These are phyloP conservation scores for Leccinum obscurum DNA, from an alignment of 768 basidiomycete species.

Conservation along the genomic window DNA sequence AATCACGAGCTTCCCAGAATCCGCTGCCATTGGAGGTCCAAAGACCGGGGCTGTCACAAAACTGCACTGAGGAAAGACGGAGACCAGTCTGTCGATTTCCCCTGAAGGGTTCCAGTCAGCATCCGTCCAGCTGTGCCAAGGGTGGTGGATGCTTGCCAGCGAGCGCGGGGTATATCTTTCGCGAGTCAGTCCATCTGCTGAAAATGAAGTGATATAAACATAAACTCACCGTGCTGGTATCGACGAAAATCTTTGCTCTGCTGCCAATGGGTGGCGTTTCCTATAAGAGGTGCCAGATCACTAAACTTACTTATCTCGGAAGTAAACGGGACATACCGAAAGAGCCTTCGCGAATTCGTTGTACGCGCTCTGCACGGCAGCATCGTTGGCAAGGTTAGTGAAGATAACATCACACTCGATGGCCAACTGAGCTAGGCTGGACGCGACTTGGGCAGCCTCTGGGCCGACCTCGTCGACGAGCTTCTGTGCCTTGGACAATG, in stretches of 20 bases:
- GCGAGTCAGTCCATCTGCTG: slow-evolving; percentile 11
- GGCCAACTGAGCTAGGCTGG: slow-evolving; percentile 58
- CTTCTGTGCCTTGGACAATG: slow-evolving; percentile 55
- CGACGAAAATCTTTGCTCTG: slow-evolving; percentile 74
- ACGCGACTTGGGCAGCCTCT: slow-evolving; percentile 54
- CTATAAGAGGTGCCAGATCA: slow-evolving; percentile 27
- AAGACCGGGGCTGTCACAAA: slow-evolving; percentile 81
- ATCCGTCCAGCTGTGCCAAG: background rate
- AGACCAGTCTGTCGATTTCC: slow-evolving; percentile 68
- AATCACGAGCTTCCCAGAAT: slow-evolving; percentile 63
- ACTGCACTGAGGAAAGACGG: slow-evolving; percentile 54
- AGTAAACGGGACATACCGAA: slow-evolving; percentile 39
- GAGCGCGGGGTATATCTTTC: slow-evolving; percentile 55
- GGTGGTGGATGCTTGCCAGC: slow-evolving; percentile 37
- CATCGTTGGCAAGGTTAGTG: slow-evolving; percentile 72
- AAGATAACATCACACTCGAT: slow-evolving; percentile 72
- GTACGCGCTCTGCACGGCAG: slow-evolving; percentile 65
- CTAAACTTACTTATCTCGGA: background rate
- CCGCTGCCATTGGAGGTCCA: slow-evolving; percentile 66
- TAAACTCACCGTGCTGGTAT: slow-evolving; percentile 48
- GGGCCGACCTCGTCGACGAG: slow-evolving; percentile 57
- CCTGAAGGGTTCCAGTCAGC: slow-evolving; percentile 36
- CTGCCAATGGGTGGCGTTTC: slow-evolving; percentile 36
- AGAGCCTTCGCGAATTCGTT: slow-evolving; percentile 58
- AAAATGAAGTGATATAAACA: slow-evolving; percentile 20